Conservation (phyloP, 441 rosid species). For the Populus hybrid region DNA sequence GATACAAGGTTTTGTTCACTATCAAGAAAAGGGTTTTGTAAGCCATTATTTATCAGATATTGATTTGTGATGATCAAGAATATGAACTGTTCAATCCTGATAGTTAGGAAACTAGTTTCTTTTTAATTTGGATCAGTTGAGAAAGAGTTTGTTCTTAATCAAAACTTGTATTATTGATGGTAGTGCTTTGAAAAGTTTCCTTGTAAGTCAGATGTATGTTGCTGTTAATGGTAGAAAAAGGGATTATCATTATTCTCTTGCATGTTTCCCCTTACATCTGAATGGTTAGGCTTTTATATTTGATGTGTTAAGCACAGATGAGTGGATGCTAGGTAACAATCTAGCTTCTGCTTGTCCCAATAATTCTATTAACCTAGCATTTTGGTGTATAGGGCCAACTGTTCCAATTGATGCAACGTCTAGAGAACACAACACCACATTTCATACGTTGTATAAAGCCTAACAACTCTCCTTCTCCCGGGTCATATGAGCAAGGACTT, state of each 20-base stretch:
- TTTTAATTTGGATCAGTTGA: too few relatives aligned
- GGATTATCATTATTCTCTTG: too few relatives aligned
- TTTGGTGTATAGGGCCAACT: conserved; percentile 70
- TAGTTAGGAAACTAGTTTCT: background rate
- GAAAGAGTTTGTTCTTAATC: too few relatives aligned
- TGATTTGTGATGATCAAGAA: background rate
- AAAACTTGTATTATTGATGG: too few relatives aligned
- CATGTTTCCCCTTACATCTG: too few relatives aligned
- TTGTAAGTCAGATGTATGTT: too few relatives aligned
- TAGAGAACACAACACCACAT: conserved; percentile 94
- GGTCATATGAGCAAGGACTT: conserved; percentile 85
- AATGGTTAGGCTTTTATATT: too few relatives aligned
- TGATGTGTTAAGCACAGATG: background rate
- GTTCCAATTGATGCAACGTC: conserved; percentile 93
- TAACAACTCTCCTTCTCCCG: conserved; percentile 83
- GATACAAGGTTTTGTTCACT: background rate
- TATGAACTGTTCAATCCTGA: background rate
- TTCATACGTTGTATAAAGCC: conserved; percentile 98
- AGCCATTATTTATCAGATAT: background rate
- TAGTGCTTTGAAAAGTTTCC: too few relatives aligned
- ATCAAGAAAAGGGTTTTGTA: background rate
- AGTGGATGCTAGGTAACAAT: background rate
- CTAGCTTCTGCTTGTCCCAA: background rate
- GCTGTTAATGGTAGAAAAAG: too few relatives aligned
- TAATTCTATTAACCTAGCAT: conserved; percentile 7